Base-by-base conservation (phyloP, 805 yeast genomes). In the Zygoascus tannicola region DNA sequence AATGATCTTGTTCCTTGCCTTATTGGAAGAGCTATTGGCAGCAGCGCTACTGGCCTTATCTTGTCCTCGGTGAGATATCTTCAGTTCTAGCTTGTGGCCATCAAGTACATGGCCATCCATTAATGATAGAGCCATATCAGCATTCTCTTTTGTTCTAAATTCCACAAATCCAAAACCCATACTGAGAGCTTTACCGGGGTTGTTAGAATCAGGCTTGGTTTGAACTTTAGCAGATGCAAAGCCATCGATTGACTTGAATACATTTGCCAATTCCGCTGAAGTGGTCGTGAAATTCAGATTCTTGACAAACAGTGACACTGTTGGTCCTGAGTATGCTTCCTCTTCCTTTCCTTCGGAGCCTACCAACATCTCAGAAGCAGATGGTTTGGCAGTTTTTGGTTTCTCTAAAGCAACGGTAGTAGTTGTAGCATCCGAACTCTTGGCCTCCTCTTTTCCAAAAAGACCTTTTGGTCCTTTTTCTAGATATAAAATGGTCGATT, bases 81-180 rank as follows among this genome's bases (percentile, higher is more conserved):
- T 92, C 69, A 92, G 71, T 64, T 86, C 94, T 39, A 92, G 70
- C 54, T 78, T 83, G 63, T 92, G 98, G 1, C 95, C 97, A 59
- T 85, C 95, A 44, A 92, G 70, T 2, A 77, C 76, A 43, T 77
- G 72, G 2, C 85, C 94, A 61, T 88, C 85, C 68, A 86, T 65
- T 0, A 81, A 72, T 28, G 70, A 62, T 39, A 86, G 76, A 4
- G 95, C 97, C 10, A 74, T 70, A 34, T 75, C 70, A 0, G 98
- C 98, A 56, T 82, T 78, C 33, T 78, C 85, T 52, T 75, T 76
- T 1, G 88, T 76, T 53, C 69, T 76, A 64, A 86, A 92, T 64
- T 92, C 98, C 12, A 77, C 96, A 66, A 92, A 92, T 1, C 98
- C 98, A 57, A 87, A 92, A 18, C 98, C 98, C 98, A 92, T 92